A percentile compares a stretch with the other conserved stretches of the same genome.
Conservation (phyloP, 768 basidiomycete species). For the Boletus pseudo-olivaceus region DNA sequence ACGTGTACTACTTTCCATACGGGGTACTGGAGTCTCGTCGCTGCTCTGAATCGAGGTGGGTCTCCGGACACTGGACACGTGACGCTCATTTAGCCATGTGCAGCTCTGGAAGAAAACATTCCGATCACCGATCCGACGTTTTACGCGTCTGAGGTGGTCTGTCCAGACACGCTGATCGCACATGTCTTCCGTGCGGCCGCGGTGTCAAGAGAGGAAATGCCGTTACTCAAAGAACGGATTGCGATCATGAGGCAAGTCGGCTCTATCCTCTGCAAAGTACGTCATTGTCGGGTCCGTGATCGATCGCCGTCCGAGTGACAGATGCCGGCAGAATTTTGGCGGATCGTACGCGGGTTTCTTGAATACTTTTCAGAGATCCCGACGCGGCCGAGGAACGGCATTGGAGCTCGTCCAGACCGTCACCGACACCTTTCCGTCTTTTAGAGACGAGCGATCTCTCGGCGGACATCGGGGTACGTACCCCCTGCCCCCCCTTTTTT, state of each 20-base stretch:
- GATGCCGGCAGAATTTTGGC: constrained; percentile 47
- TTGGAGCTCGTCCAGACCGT: constrained; percentile 73
- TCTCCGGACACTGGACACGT: neutral
- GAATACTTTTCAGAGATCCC: constrained; percentile 51
- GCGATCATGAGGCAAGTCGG: constrained; percentile 78
- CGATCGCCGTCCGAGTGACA: constrained; percentile 6
- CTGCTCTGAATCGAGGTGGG: constrained; percentile 77
- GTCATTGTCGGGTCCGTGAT: constrained; percentile 23
- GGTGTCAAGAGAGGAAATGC: constrained; percentile 60
- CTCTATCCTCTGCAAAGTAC: constrained; percentile 61
- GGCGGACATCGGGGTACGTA: constrained; percentile 56
- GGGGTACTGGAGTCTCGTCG: constrained; percentile 86
- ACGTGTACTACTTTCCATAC: constrained; percentile 56
- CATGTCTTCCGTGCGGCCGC: constrained; percentile 63
- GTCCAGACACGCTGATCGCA: constrained; percentile 67
- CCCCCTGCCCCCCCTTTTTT: neutral
- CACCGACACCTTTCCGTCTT: constrained; percentile 66
- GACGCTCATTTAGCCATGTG: neutral
- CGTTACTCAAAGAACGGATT: constrained; percentile 69
- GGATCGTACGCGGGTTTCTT: constrained; percentile 72
- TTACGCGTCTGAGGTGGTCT: constrained; percentile 65
- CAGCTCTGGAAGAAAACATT: constrained; percentile 73
- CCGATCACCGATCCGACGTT: constrained; percentile 79
- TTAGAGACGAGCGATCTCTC: constrained; percentile 64
- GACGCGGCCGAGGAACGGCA: constrained; percentile 58